A percentile compares a stretch with the other conserved stretches of the same genome.
phyloP scores from a whole-genome alignment of 768 basidiomycete genomes.

The Amanita jacksonii region DNA sequence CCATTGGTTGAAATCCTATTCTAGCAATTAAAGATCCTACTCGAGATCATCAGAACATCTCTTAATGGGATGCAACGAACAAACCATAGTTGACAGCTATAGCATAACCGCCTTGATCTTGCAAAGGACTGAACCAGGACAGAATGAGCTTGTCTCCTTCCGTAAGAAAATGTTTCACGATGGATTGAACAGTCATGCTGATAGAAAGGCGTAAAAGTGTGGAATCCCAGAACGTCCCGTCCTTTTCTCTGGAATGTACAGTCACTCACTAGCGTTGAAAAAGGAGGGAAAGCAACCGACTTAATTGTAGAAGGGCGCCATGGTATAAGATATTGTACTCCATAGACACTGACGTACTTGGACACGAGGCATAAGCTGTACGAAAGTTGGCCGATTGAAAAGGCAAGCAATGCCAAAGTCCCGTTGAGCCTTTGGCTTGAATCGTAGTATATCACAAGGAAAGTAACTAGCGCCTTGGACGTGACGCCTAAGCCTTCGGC shows the following conservation, averaged over 20 bases:
- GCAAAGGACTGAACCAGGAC: constrained; percentile 71
- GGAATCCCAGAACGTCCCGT: constrained; percentile 20
- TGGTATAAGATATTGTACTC: constrained; percentile 24
- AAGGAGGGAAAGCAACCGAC: neutral
- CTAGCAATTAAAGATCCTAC: constrained; percentile 90
- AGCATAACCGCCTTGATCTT: constrained; percentile 92
- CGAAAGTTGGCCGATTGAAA: constrained; percentile 75
- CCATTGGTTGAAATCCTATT: constrained; percentile 90
- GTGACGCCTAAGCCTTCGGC: constrained; percentile 84
- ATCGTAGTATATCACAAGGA: constrained; percentile 52
- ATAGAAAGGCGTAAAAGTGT: constrained; percentile 52
- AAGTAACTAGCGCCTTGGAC: constrained; percentile 62
- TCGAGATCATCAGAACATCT: neutral
- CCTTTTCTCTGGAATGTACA: constrained; percentile 10
- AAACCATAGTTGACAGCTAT: constrained; percentile 92
- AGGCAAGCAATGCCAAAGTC: constrained; percentile 62
- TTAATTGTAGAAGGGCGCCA: constrained; percentile 6
- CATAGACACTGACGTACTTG: constrained; percentile 42
- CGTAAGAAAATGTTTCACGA: constrained; percentile 91
- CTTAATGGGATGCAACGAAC: constrained; percentile 13
- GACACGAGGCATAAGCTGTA: constrained; percentile 55
- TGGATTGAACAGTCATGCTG: constrained; percentile 81
- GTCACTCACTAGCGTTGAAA: neutral
- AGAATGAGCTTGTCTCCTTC: constrained; percentile 92
- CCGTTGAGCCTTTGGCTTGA: constrained; percentile 20